phyloP scores from a whole-genome alignment of 108 stramenopile species.

The Pseudonitzschia pungens region DNA sequence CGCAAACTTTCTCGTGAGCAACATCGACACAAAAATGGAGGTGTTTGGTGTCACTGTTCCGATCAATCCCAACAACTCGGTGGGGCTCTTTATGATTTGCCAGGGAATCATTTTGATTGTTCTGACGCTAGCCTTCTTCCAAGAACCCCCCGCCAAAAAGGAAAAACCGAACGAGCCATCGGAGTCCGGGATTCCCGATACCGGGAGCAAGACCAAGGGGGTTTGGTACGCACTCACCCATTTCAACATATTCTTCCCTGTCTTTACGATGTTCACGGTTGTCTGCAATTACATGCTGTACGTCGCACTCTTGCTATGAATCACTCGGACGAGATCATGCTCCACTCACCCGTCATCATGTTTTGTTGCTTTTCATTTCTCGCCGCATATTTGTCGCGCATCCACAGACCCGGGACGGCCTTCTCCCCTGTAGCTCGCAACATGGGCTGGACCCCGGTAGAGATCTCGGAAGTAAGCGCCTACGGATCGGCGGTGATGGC shows the following conservation, averaged over 20 bases:
- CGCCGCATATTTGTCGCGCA: not conserved
- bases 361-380: not conserved
- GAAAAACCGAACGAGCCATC: not conserved
- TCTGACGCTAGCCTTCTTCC: constrained; percentile 48
- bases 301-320: not conserved
- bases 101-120: constrained; percentile 43
- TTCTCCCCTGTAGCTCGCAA: constrained; percentile 62
- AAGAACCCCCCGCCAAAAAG: constrained; percentile 46
- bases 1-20: constrained; percentile 48
- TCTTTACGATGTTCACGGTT: constrained; percentile 53
- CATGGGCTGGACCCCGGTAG: constrained; percentile 63
- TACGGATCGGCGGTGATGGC: constrained; percentile 55
- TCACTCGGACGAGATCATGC: not conserved
- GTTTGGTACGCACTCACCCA: not conserved
- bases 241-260: constrained; percentile 14
- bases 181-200: not conserved
- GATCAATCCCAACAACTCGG: constrained; percentile 59
- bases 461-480: constrained; percentile 58
- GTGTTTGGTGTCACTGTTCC: constrained; percentile 1
- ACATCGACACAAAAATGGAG: constrained; percentile 34
- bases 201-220: not conserved
- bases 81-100: constrained; percentile 59
- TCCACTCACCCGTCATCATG: not conserved
- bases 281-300: not conserved
- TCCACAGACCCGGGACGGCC: constrained; percentile 52